Base-by-base conservation (phyloP, 1,139 yeast species). In the Candida tropicalis region DNA sequence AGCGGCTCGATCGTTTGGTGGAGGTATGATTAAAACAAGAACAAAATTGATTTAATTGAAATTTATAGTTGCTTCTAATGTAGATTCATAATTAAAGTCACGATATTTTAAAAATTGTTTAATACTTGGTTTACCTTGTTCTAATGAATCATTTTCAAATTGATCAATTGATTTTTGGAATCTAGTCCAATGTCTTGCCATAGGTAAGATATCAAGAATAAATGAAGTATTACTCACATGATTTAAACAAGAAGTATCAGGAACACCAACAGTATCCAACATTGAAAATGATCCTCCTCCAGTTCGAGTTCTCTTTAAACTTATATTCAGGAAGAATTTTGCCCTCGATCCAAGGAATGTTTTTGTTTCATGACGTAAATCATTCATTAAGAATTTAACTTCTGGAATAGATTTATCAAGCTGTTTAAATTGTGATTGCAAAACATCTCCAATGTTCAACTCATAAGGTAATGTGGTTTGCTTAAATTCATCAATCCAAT, bases 1-100 rank as follows among this genome's bases (percentile, higher is more conserved):
- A 49, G 87, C 96, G 1, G 63, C 84, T 45, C 73, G 93, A 45
- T 82, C 84, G 37, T 88, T 84, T 62, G 81, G 83, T 18, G 96
- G 97, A 5, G 96, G 97, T 2, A 65, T 74, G 49, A 56, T 74
- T 16, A 70, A 63, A 48, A 66, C 73, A 2, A 65, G 74, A 50
- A 68, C 77, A 3, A 63, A 70, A 47, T 62, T 73, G 29, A 73
- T 73, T 41, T 73, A 53, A 52, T 23, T 17, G 20, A 17, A 8
- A 15, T 12, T 20, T 20, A 42, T 29, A 18, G 46, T 43, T n/a
- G 25, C 31, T 15, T 32, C 26, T 28, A 43, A 33, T 23, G 43
- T 46, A 2, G 62, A 45, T 20, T 49, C 46, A 37, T 54, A 43
- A 44, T 66, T 68, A 48, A 72, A 73, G 40, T 67, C 71, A 42